Evolutionary conservation across 2,329 filamentous ascomycete genomes (phyloP), one percentile per base, ranked within the genome.

Genomic region (Tetracladium maxilliforme): DNA sequence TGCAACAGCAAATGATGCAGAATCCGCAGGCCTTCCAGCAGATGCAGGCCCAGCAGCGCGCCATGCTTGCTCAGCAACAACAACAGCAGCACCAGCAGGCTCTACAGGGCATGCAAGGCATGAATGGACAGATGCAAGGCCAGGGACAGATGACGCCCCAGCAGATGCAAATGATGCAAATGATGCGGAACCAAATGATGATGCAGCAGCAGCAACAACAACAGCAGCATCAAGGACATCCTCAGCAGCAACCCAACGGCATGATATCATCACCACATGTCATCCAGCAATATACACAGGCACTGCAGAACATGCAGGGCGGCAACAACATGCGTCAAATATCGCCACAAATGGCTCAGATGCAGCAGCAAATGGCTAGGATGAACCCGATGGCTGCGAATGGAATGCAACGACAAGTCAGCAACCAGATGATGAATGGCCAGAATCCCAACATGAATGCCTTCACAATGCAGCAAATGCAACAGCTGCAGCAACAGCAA

Each of bases 71-170:
- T 31, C 22, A 37, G 44, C 37, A 30, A 24, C 24, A 41, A 38
- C 22, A 30, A 24, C 26, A 39, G 42, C 16, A 49, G 35, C 39
- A 39, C 8, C 50, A 48, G 22, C 39, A 48, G 21, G 54, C 44
- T 11, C 45, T 53, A 0, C 54, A 56, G 5, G 61, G 69, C 30
- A 56, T 57, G 28, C 52, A 60, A 14, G 51, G 47, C 27, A 30
- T 35, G 24, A 32, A 31, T 20, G 23, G 25, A 8, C 31, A 35
- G 26, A 39, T 38, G 9, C 37, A 40, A 20, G n/a, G n/a, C n/a
- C 37, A 33, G 23, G 36, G 40, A 33, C 42, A 36, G 33, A 28
- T 32, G 22, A 25, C 48, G 29, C 37, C 41, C 5, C 37, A 45
- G 16, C 46, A 51, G 26, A 40, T 48, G 28, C 45, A 43, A 31